These are phyloP conservation scores for Peronospora tabacina DNA, from an alignment of 352 stramenopile genomes.

Conservation along the genomic window DNA sequence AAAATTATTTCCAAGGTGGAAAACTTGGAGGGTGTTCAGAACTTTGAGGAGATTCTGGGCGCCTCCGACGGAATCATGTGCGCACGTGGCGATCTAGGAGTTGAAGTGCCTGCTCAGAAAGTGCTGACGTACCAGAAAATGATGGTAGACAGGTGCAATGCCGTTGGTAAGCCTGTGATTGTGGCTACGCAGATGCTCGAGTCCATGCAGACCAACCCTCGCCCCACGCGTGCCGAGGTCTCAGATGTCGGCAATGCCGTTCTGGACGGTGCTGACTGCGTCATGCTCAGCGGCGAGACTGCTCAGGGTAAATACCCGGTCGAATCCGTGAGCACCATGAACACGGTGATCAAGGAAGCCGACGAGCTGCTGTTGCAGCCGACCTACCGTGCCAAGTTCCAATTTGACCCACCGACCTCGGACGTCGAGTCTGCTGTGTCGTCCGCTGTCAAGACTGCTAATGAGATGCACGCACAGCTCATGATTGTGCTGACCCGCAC, in stretches of 20 bases:
- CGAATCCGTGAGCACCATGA: conserved; percentile 89
- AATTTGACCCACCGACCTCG: conserved; percentile 52
- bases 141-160: conserved; percentile 82
- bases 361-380: conserved; percentile 63
- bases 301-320: conserved; percentile 86
- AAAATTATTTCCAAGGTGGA: conserved; percentile 98
- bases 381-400: conserved; percentile 46
- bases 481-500: conserved; percentile 81
- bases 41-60: conserved; percentile 95
- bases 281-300: conserved; percentile 84
- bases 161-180: conserved; percentile 82
- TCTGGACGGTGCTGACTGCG: conserved; percentile 76
- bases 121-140: conserved; percentile 87
- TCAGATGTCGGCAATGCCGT: conserved; percentile 87
- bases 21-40: conserved; percentile 88
- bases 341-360: conserved; percentile 88
- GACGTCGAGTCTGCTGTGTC: conserved; percentile 81
- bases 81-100: conserved; percentile 87
- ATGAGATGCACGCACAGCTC: conserved; percentile 80
- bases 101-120: conserved; percentile 83
- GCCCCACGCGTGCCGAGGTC: conserved; percentile 78
- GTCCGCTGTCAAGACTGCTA: conserved; percentile 78
- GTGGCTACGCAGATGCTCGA: conserved; percentile 88
- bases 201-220: conserved; percentile 83
- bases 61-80: conserved; percentile 94